Percentiles rank a stretch among this genome's conserved stretches.
Conservation (phyloP, 495 filamentous ascomycete species). For the Penicillium bovifimosum region DNA sequence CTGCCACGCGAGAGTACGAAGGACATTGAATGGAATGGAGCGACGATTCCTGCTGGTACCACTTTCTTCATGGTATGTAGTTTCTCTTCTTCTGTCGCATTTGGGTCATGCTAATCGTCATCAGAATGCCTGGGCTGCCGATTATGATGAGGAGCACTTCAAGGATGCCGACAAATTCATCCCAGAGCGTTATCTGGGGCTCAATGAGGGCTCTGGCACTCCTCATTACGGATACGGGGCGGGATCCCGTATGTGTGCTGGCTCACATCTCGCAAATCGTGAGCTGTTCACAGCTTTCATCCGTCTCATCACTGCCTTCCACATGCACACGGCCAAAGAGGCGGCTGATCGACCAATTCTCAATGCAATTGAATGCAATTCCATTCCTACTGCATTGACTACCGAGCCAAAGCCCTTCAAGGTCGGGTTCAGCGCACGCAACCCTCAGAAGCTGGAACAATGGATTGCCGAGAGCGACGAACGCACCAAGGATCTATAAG, state of each 20-base stretch:
- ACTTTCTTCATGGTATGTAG: slow-evolving; percentile 57
- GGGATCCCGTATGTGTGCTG: slow-evolving; percentile 67
- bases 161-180: slow-evolving; percentile 52
- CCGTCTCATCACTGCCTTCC: slow-evolving; percentile 62
- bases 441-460: slow-evolving; percentile 36
- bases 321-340: slow-evolving; percentile 39
- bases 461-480: slow-evolving; percentile 55
- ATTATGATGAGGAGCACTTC: slow-evolving; percentile 64
- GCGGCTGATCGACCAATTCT: slow-evolving; percentile 48
- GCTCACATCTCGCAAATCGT: slow-evolving; percentile 62
- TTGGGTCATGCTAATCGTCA: slow-evolving; percentile 1
- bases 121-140: slow-evolving; percentile 62
- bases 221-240: slow-evolving; percentile 68
- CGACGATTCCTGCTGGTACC: slow-evolving; percentile 57
- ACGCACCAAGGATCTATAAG: slow-evolving; percentile 50
- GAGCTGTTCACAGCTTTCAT: slow-evolving; percentile 65
- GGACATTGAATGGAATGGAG: slow-evolving; percentile 55
- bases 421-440: slow-evolving; percentile 46
- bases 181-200: slow-evolving; percentile 61
- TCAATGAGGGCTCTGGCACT: slow-evolving; percentile 52
- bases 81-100: background rate
- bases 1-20: slow-evolving; percentile 60
- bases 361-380: slow-evolving; percentile 58
- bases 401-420: slow-evolving; percentile 69
- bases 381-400: slow-evolving; percentile 58